Evolutionary conservation across 768 basidiomycete species (phyloP).

Genomic region (Suillus subalutaceus): DNA sequence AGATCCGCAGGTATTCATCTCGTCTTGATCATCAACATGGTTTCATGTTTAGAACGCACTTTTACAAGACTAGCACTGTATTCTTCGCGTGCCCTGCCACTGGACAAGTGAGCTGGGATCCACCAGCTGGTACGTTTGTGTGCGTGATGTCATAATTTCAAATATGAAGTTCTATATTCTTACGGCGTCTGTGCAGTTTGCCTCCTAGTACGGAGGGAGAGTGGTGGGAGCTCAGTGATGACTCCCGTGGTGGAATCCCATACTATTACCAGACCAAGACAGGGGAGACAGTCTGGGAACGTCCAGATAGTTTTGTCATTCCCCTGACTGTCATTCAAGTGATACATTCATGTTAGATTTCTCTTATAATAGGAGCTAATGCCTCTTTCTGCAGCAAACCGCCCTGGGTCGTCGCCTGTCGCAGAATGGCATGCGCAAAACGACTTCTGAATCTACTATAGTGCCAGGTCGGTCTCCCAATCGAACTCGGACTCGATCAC

Average conservation of each 20-base stretch:
- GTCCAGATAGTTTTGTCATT: slow-evolving; percentile 88
- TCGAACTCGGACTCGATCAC: slow-evolving; percentile 34
- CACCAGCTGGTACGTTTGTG: slow-evolving; percentile 89
- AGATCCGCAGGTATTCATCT: slow-evolving; percentile 74
- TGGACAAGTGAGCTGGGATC: slow-evolving; percentile 92
- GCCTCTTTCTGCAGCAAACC: slow-evolving; percentile 53
- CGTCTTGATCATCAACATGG: slow-evolving; percentile 15
- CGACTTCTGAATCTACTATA: slow-evolving; percentile 5
- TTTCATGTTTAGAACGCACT: slow-evolving; percentile 11
- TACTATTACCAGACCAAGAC: slow-evolving; percentile 97
- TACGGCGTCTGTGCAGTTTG: slow-evolving; percentile 47
- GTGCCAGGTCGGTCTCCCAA: neutral
- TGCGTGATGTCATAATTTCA: slow-evolving; percentile 42
- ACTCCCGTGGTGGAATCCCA: slow-evolving; percentile 77
- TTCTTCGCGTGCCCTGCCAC: slow-evolving; percentile 95
- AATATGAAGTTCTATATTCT: slow-evolving; percentile 21
- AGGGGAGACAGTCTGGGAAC: slow-evolving; percentile 90
- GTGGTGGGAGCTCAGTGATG: slow-evolving; percentile 95
- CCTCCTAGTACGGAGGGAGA: slow-evolving; percentile 86
- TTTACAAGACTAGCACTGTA: slow-evolving; percentile 53
- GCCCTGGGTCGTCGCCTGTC: slow-evolving; percentile 73
- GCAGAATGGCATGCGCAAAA: slow-evolving; percentile 44
- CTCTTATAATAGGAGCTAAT: neutral
- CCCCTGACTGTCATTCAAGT: slow-evolving; percentile 89
- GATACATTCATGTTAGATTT: slow-evolving; percentile 19